phyloP scores from a whole-genome alignment of 345 rosid genomes.

The Fremontodendron californicum region DNA sequence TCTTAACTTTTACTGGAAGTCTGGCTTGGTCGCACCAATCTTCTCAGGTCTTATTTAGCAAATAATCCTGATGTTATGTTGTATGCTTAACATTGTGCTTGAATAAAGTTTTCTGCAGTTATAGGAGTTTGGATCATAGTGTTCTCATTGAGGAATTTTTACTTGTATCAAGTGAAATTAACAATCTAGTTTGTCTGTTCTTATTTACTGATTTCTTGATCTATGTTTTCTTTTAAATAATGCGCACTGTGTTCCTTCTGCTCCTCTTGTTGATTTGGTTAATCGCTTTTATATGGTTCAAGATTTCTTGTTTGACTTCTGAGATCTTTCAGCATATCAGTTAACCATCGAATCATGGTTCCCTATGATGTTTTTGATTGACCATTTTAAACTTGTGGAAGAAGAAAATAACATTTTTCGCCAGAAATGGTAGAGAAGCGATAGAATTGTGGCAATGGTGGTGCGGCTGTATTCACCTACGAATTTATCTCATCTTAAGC shows the following conservation, averaged over 20 bases:
- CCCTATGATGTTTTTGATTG: not conserved
- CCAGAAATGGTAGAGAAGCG: not conserved
- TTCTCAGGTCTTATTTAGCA: not conserved
- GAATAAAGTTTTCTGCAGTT: not conserved
- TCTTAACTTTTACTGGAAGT: not conserved
- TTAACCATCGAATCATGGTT: too few relatives aligned
- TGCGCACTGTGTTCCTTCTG: not conserved
- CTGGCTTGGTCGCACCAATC: not conserved
- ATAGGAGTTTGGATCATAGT: not conserved
- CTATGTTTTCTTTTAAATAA: not conserved
- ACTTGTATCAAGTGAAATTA: conserved; percentile 1
- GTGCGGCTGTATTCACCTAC: not conserved
- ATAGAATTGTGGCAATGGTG: not conserved
- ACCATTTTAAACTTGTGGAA: not conserved
- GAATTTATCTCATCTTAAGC: not conserved
- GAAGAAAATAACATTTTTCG: not conserved
- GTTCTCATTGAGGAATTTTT: not conserved
- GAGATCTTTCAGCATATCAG: not conserved
- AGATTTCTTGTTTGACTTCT: not conserved
- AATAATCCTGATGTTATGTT: not conserved
- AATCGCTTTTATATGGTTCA: not conserved
- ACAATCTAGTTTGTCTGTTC: conserved; percentile 2
- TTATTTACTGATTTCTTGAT: not conserved
- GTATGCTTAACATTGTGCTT: not conserved
- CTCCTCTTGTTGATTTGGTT: not conserved